phyloP scores from a whole-genome alignment of 2,329 filamentous ascomycete genomes.

The Xylaria sp. region DNA sequence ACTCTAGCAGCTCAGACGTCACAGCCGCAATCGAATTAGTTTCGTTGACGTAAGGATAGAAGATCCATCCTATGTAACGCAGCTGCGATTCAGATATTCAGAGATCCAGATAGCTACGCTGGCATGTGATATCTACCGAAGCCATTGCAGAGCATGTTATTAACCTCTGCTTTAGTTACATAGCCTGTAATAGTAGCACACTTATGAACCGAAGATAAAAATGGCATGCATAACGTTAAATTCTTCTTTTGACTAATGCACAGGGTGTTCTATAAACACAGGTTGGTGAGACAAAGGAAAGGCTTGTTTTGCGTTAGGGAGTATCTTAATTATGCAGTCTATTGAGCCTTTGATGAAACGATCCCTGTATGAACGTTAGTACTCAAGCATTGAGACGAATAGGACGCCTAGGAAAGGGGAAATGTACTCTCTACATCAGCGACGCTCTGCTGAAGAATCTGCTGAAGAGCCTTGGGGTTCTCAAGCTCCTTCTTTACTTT shows the following conservation, averaged over 20 bases:
- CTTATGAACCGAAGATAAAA: neutral
- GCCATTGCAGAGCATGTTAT: neutral
- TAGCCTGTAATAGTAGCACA: constrained; percentile 1
- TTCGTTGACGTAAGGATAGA: neutral
- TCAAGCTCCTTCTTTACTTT: constrained; percentile 99
- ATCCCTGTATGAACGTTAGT: constrained; percentile 63
- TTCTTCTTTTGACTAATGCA: constrained; percentile 65
- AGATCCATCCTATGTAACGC: neutral
- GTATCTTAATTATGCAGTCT: constrained; percentile 55
- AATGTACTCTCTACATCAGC: constrained; percentile 90
- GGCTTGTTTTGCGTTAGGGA: constrained; percentile 47
- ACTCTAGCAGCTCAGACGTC: neutral
- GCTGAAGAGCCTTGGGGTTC: constrained; percentile 96
- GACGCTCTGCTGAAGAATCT: constrained; percentile 97
- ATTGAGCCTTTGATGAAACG: constrained; percentile 71
- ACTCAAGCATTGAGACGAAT: neutral
- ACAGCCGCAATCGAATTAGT: neutral
- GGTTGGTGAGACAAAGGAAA: constrained; percentile 62
- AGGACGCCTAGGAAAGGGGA: no score
- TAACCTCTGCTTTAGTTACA: constrained; percentile 8
- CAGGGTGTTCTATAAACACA: constrained; percentile 68
- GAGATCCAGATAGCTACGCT: neutral
- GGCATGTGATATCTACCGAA: neutral
- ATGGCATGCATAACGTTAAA: constrained; percentile 34
- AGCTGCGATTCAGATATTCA: neutral